Evolutionary conservation across 163 green algal genomes (phyloP).

Genomic region (Scenedesmus sp.): DNA sequence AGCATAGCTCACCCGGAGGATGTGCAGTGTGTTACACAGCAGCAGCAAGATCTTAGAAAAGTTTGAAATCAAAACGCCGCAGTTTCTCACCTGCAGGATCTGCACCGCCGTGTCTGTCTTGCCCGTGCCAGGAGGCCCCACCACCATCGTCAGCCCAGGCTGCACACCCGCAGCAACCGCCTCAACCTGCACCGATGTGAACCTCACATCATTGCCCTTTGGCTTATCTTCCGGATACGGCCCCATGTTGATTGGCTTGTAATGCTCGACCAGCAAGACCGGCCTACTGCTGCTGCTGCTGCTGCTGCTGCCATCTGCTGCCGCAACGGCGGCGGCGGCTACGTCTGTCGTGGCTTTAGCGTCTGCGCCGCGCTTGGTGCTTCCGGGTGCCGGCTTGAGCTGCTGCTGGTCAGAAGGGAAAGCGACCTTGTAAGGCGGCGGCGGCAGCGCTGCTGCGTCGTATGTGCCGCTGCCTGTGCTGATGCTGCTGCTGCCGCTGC

Average conservation of each 20-base stretch:
- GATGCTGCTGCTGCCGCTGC: conserved; percentile 26
- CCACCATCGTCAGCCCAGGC: conserved; percentile 94
- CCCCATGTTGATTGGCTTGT: conserved; percentile 83
- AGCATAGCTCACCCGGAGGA: too few species aligned
- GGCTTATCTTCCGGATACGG: conserved; percentile 91
- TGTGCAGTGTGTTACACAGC: too few species aligned
- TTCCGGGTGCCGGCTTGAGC: conserved; percentile 34
- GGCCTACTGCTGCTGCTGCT: conserved; percentile 9
- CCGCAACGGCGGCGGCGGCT: background rate
- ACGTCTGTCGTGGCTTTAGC: background rate
- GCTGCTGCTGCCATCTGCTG: conserved; percentile 1
- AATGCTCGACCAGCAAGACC: conserved; percentile 80
- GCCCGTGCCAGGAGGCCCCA: conserved; percentile 96
- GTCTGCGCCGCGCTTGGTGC: conserved; percentile 46
- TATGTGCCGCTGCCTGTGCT: conserved; percentile 16
- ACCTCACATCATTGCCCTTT: conserved; percentile 89
- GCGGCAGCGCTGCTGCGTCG: background rate
- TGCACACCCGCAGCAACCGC: conserved; percentile 47
- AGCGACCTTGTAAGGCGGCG: conserved; percentile 84
- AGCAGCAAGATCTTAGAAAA: too few species aligned
- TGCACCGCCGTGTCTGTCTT: conserved; percentile 99
- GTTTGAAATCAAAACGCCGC: too few species aligned
- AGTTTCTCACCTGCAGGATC: conserved; percentile 33
- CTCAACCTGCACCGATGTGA: conserved; percentile 91
- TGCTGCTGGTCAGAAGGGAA: conserved; percentile 66